Base-by-base conservation (phyloP, 2,329 filamentous ascomycete genomes). In the Penicillium frequentans region DNA sequence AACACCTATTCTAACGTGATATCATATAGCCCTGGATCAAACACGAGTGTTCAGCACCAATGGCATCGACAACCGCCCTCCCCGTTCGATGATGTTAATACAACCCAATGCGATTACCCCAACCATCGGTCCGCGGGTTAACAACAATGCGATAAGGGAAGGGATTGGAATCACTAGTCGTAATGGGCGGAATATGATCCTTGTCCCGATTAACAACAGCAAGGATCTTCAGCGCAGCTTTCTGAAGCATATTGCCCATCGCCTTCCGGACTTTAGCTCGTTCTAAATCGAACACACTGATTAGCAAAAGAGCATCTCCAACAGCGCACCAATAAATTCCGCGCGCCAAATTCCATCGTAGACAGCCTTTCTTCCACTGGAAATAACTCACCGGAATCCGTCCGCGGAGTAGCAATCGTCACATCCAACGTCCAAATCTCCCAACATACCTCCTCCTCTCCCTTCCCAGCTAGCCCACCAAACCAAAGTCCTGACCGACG, bases 111-210 rank as follows among this genome's bases (percentile, higher is more conserved):
- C 90, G 83, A 55, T 88, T 85, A 49, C 90, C 86, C 91, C 91
- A 93, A 51, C 88, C 84, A 60, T 90, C 87, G 58, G 87, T 83
- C 69, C 91, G 91, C 56, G 91, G 91, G 70, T 96, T 95, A 57
- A 98, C 86, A 59, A 89, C 84, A 70, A 98, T 96, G 74, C 93
- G 89, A 76, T 96, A 98, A 0, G 93, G 93, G 70, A 98, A 99
- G 0, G 95, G 93, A 73, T 98, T 98, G 48, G 90, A 82, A 61
- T 93, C 91, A 70, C 88, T 92, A 23, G 92, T 95, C 9, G 92
- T 97, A 68, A 98, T 98, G 50, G 93, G 95, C 1, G 95, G 95
- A 64, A 99, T 98, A 75, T 98, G 95, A 69, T 96, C 91, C 73
- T 96, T 96, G 75, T 97, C 90, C 51, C 85, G 81, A 76, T 96